Percentiles rank a stretch among this genome's conserved stretches.
Conservation (phyloP, 345 rosid genomes). For the Eucalyptus microcorys region DNA sequence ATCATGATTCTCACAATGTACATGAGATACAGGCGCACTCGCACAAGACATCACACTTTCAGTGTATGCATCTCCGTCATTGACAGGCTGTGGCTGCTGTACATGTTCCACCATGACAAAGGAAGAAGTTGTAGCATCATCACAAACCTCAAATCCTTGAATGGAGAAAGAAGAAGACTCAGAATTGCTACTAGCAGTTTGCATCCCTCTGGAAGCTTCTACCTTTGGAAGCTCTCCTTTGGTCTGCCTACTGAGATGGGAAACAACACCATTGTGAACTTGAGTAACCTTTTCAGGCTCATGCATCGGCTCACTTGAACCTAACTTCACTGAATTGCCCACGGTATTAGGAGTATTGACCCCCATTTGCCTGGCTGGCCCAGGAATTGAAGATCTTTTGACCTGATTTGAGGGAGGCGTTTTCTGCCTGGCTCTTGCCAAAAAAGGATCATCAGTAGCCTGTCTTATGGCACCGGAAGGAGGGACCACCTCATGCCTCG, state of each 20-base stretch:
- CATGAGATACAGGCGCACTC: slow-evolving; percentile 13
- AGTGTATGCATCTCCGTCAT: slow-evolving; percentile 9
- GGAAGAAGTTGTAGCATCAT: slow-evolving; percentile 65
- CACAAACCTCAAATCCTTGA: slow-evolving; percentile 72
- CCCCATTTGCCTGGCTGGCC: slow-evolving; percentile 35
- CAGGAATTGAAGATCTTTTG: slow-evolving; percentile 46
- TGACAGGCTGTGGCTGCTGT: slow-evolving; percentile 11
- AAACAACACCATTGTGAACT: slow-evolving; percentile 1
- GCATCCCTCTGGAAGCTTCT: slow-evolving; percentile 39
- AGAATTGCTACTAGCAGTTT: slow-evolving; percentile 67
- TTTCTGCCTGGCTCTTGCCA: slow-evolving; percentile 59
- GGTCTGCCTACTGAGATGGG: slow-evolving; percentile 12
- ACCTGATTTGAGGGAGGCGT: slow-evolving; percentile 56
- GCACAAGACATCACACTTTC: slow-evolving; percentile 24
- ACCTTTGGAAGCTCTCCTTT: slow-evolving; percentile 21
- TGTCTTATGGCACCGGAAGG: slow-evolving; percentile 37
- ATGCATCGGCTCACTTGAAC: slow-evolving; percentile 13
- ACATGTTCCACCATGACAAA: slow-evolving; percentile 35
- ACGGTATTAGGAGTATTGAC: slow-evolving; percentile 28
- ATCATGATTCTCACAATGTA: slow-evolving; percentile 10
- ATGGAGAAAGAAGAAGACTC: slow-evolving; percentile 66
- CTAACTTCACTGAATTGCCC: slow-evolving; percentile 10
- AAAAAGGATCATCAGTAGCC: slow-evolving; percentile 35
- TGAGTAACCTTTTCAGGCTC: slow-evolving; percentile 23
- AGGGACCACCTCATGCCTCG: slow-evolving; percentile 57